Base-by-base conservation (phyloP, 495 filamentous ascomycete genomes). In the Penicillium parvum region DNA sequence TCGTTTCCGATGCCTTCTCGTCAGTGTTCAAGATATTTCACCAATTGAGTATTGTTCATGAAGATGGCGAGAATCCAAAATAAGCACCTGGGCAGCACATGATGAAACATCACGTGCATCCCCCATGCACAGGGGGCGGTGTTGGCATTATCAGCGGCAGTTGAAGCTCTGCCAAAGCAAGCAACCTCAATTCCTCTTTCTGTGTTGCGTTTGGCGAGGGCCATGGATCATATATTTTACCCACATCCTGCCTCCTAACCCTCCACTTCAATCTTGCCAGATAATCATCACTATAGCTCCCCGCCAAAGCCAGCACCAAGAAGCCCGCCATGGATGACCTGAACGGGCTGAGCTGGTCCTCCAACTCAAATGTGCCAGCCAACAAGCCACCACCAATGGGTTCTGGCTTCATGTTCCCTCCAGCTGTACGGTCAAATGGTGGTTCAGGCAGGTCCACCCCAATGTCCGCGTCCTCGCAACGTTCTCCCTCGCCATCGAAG, bases 401-500 rank as follows among this genome's bases (percentile, higher is more conserved):
- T 52, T 69, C 77, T 34, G 64, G 73, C 26, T 64, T 76, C 29
- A 64, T 76, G 45, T 86, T 83, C 52, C 76, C n/a, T n/a, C 81
- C 25, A 65, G 71, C n/a, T 32, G 61, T 86, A 39, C 77, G 76
- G 28, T 81, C 47, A 26, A 58, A 51, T 82, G 47, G 82, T 68
- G 74, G 64, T 54, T 86, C 84, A 19, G 83, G 84, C 40, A 77
- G 76, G 49, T 82, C 83, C 12, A 88, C 84, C 7, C 84, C 86
- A 4, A 63, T 83, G 18, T 77, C 81, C 20, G 52, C 73, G 7
- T 72, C 79, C 45, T 72, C 73, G 16, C 73, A 76, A 40, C 66
- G 72, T 9, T 67, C 66, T 50, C 60, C 60, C 51, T 64, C 61
- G 19, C 71, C 72, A 14, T 72, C 80, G 1, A 79, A 82, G 50